Percentiles rank a stretch among this genome's conserved stretches.
Evolutionary conservation across 176 grass and related monocot genomes (phyloP).

Genomic region (Oryza rufipogon): DNA sequence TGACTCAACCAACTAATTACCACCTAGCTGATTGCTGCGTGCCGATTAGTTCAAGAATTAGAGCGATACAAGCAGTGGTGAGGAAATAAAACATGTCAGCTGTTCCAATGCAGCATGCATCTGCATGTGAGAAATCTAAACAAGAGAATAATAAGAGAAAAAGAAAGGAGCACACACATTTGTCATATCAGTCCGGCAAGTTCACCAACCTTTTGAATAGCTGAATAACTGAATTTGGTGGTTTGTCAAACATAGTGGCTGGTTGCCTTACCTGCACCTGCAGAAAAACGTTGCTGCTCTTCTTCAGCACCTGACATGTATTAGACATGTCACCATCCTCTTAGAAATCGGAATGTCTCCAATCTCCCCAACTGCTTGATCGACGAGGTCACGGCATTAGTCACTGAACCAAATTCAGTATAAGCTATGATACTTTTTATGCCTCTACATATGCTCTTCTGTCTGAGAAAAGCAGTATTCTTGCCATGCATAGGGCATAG

Average conservation of each 20-base stretch:
- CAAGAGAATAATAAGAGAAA: background rate
- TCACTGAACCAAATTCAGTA: background rate
- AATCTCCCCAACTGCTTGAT: background rate
- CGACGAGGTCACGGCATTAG: background rate
- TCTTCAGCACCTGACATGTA: constrained; percentile 2
- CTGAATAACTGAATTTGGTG: background rate
- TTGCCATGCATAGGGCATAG: background rate
- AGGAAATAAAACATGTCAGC: background rate
- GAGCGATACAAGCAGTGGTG: background rate
- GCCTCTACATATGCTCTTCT: background rate
- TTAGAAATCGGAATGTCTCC: constrained; percentile 30
- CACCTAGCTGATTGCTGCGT: background rate
- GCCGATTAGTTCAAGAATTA: background rate
- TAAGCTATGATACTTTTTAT: background rate
- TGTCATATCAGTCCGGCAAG: background rate
- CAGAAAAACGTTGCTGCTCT: constrained; percentile 22
- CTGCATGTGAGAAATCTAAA: background rate
- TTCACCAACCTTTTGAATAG: constrained; percentile 21
- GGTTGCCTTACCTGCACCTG: constrained; percentile 41
- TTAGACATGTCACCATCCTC: constrained; percentile 5
- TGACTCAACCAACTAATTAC: background rate
- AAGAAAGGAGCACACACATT: background rate
- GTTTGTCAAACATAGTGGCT: constrained; percentile 44
- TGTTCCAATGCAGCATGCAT: background rate
- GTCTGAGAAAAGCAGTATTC: background rate